Evolutionary conservation across 2,329 filamentous ascomycete genomes (phyloP).

Genomic region (Exophiala spinifera): DNA sequence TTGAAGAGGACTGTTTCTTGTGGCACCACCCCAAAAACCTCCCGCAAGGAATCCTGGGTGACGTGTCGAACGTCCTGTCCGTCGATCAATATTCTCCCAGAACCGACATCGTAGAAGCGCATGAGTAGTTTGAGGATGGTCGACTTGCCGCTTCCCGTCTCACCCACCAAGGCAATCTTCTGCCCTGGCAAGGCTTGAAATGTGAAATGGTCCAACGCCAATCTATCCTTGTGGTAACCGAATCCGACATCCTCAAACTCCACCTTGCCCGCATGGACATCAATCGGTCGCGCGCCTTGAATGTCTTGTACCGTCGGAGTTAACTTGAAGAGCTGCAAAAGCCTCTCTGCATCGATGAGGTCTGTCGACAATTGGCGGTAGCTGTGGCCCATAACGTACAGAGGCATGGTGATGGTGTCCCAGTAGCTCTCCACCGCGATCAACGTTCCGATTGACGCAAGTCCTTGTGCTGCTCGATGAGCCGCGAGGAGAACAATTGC

Average conservation of each 20-base stretch:
- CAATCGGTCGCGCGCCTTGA: no score
- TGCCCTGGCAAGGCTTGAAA: not conserved
- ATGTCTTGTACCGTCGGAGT: no score
- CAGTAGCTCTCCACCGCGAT: conserved; percentile 3
- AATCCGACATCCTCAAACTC: no score
- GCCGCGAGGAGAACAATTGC: not conserved
- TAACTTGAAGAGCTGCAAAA: conserved; percentile 4
- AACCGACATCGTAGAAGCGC: conserved; percentile 85
- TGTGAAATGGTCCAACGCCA: not conserved
- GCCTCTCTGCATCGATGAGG: conserved; percentile 1
- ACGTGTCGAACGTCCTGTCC: conserved; percentile 77
- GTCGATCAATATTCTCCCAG: conserved; percentile 75
- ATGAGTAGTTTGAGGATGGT: conserved; percentile 89
- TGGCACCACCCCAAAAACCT: conserved; percentile 70
- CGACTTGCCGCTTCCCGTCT: conserved; percentile 84
- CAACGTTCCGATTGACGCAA: not conserved
- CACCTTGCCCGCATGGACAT: no score
- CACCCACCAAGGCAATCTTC: not conserved
- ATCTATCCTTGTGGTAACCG: no score
- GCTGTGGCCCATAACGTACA: not conserved
- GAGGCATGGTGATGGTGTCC: conserved; percentile 3
- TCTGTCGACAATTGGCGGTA: not conserved
- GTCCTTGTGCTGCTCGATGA: not conserved
- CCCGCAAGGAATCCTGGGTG: conserved; percentile 75
- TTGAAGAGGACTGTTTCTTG: conserved; percentile 94